Percentiles rank a stretch among this genome's conserved stretches.
Evolutionary conservation across 345 rosid genomes (phyloP).

Genomic region (Aegle marmelos): DNA sequence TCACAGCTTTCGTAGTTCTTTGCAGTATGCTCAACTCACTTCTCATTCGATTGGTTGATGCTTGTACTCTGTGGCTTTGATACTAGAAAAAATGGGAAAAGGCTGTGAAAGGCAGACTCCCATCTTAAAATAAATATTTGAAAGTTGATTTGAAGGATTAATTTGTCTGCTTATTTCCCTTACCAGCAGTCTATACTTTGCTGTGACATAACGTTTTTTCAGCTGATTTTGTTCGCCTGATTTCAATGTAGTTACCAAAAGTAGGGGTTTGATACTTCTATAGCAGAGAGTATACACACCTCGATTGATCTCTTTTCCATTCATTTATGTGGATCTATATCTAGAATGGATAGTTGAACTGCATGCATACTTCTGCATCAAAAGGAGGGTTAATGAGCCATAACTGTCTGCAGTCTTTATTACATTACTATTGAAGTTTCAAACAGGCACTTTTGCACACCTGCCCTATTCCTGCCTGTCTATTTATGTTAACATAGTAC

Average conservation of each 20-base stretch:
- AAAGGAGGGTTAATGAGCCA: background rate
- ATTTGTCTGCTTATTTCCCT: background rate
- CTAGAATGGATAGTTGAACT: background rate
- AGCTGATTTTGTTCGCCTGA: background rate
- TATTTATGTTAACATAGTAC: background rate
- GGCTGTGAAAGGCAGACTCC: background rate
- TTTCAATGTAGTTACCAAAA: background rate
- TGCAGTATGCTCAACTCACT: background rate
- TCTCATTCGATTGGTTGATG: background rate
- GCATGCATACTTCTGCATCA: background rate
- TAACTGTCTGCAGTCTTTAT: background rate
- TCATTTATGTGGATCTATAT: background rate
- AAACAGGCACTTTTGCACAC: background rate
- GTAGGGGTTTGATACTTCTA: background rate
- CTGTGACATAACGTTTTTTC: background rate
- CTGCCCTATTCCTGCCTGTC: background rate
- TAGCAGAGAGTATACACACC: background rate
- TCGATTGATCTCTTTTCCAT: background rate
- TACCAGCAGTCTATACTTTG: background rate
- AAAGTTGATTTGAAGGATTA: background rate
- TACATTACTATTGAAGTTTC: background rate
- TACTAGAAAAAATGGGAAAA: background rate
- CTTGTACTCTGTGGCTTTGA: background rate
- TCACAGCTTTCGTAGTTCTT: background rate
- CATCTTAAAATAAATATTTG: background rate